These are phyloP conservation scores for Diaporthe vexans DNA, from an alignment of 2,329 filamentous ascomycete genomes.

Conservation along the genomic window DNA sequence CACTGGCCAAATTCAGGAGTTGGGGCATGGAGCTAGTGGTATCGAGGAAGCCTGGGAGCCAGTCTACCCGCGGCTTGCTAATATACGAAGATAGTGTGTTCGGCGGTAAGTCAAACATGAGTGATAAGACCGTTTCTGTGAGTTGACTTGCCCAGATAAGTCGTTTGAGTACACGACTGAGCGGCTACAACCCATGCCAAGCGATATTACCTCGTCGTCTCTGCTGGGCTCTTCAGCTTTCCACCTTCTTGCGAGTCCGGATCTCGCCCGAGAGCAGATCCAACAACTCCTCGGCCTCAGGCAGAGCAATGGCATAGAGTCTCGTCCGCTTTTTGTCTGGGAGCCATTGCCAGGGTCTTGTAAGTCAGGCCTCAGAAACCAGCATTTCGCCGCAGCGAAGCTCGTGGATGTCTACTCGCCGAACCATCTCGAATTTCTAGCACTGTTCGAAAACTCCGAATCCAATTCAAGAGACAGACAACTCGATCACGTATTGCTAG, in stretches of 20 bases:
- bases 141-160: conserved; percentile 46
- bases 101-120: conserved; percentile 4
- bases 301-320: background rate
- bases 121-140: background rate
- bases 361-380: conserved; percentile 45
- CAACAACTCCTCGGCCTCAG: conserved; percentile 43
- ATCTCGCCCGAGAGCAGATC: conserved; percentile 43
- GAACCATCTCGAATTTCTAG: conserved; percentile 53
- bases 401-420: conserved; percentile 53
- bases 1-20: conserved; percentile 7
- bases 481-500: background rate
- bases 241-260: conserved; percentile 46
- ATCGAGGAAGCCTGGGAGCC: background rate
- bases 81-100: conserved; percentile 29
- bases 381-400: conserved; percentile 45
- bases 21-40: conserved; percentile 27
- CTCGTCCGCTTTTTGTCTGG: conserved; percentile 19
- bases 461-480: rapidly evolving
- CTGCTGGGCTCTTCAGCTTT: conserved; percentile 44
- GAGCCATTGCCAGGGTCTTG: conserved; percentile 43
- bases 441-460: conserved; percentile 43
- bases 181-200: conserved; percentile 42
- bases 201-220: conserved; percentile 32
- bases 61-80: conserved; percentile 35
- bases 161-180: conserved; percentile 44